These are phyloP conservation scores for Lactarius deliciosus DNA, from an alignment of 768 basidiomycete species.

Conservation along the genomic window DNA sequence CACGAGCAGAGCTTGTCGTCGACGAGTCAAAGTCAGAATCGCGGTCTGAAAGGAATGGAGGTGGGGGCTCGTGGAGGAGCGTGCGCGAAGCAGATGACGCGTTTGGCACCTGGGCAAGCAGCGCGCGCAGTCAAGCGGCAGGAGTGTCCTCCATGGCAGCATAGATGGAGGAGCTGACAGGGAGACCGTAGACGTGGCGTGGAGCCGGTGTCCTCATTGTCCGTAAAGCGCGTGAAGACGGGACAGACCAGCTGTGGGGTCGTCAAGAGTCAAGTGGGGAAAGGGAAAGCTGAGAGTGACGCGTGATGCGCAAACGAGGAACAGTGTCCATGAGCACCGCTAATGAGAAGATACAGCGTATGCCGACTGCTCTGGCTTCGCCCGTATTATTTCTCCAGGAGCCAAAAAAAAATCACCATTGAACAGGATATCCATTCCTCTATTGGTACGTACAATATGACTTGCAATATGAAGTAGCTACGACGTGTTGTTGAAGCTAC, in stretches of 20 bases:
- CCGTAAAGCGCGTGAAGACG: slow-evolving; percentile 22
- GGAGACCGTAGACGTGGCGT: slow-evolving; percentile 23
- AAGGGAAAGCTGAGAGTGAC: too few species aligned
- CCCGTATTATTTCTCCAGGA: too few species aligned
- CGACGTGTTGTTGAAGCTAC: too few species aligned
- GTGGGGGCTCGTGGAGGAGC: slow-evolving; percentile 18
- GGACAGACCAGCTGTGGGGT: slow-evolving; percentile 27
- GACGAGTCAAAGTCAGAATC: slow-evolving; percentile 28
- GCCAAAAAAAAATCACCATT: too few species aligned
- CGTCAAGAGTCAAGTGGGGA: slow-evolving; percentile 6
- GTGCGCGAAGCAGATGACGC: slow-evolving; percentile 24
- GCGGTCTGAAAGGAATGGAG: slow-evolving; percentile 25
- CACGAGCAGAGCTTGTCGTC: slow-evolving; percentile 21
- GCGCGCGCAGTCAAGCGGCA: slow-evolving; percentile 26
- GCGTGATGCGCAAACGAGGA: too few species aligned
- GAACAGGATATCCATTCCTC: not conserved
- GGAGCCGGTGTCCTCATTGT: slow-evolving; percentile 26
- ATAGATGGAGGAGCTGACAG: slow-evolving; percentile 22
- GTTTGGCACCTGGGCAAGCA: slow-evolving; percentile 23
- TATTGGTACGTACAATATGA: too few species aligned
- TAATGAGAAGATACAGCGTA: too few species aligned
- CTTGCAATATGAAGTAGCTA: too few species aligned
- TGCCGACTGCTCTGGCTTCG: too few species aligned
- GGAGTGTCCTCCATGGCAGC: slow-evolving; percentile 25
- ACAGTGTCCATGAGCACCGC: too few species aligned